Percentiles rank a stretch among this genome's conserved stretches.
These are phyloP conservation scores for Diplodia intermedia DNA, from an alignment of 2,329 filamentous ascomycete genomes.

Conservation along the genomic window DNA sequence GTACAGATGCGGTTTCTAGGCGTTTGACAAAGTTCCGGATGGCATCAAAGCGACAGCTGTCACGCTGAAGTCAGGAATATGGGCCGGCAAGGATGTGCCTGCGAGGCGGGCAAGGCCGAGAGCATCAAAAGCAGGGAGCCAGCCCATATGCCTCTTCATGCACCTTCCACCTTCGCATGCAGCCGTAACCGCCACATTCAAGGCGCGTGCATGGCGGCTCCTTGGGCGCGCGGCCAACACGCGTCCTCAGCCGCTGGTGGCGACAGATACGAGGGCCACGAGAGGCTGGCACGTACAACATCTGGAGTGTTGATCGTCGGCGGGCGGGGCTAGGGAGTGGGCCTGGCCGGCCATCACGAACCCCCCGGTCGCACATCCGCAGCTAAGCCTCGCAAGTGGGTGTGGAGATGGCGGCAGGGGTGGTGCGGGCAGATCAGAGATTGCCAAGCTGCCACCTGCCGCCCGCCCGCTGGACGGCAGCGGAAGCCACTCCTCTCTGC, in stretches of 20 bases:
- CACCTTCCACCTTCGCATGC: not conserved
- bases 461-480: not conserved
- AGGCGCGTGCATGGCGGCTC: not conserved
- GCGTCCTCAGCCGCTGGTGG: constrained; percentile 3
- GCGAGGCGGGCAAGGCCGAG: too few species aligned
- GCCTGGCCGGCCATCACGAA: too few species aligned
- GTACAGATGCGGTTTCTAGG: not conserved
- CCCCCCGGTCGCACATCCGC: constrained; percentile 23
- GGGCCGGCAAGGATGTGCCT: not conserved
- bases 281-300: not conserved
- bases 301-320: not conserved
- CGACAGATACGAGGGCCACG: not conserved
- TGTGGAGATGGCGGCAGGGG: constrained; percentile 4
- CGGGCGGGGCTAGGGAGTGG: constrained; percentile 4
- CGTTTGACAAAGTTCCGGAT: not conserved
- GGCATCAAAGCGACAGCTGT: not conserved
- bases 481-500: constrained; percentile 22
- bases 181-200: not conserved
- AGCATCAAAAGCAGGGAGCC: too few species aligned
- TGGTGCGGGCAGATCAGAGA: constrained; percentile 9
- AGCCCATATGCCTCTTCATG: not conserved
- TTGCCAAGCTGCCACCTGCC: constrained; percentile 12
- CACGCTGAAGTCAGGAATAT: not conserved
- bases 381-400: constrained; percentile 18
- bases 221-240: not conserved